Base-by-base conservation (phyloP, 2,329 filamentous ascomycete species). In the Exophiala aquamarina region DNA sequence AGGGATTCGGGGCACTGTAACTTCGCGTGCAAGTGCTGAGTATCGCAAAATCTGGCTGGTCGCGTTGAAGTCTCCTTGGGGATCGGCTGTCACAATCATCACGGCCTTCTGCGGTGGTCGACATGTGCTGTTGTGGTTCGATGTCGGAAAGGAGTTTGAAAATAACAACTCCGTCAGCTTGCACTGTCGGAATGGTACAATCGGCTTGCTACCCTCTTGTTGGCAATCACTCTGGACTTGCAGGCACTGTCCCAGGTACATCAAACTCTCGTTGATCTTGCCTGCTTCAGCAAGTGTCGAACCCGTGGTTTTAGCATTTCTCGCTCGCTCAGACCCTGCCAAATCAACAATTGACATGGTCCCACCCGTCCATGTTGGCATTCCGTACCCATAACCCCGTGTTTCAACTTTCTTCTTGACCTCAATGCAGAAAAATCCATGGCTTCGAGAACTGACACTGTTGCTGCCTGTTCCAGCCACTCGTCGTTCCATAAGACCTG, bases 251-350 rank as follows among this genome's bases (percentile, higher is more conserved):
- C 93, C 93, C 1, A 98, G 78, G 65, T 96, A 97, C 93, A 98
- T 98, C 63, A 98, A 73, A 63, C 89, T 95, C 68, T 96, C 91
- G 63, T 98, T 98, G 66, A 98, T 98, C 71, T 97, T 97, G 43
- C 93, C 93, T 28, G 92, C 93, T 71, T 98, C 93, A 0, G 87
- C 92, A 11, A 98, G 78, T 0, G 92, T 96, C 3, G 89, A 84
- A 10, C 93, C 93, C 0, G 90, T 87, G 0, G 93, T 97, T 75
- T 96, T 96, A 19, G 93, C 91, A 55, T 93, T 90, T 50, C 91
- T 81, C 13, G 92, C 92, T 50, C 93, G 83, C 69, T 98, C 93
- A 52, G 93, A 97, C 11, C 79, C 78, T 77, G 53, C 48, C n/a
- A 54, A 21, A 37, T 59, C 57, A 19, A 56, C 52, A 36, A 59